phyloP scores from a whole-genome alignment of 2,329 filamentous ascomycete genomes.

The Hortaea sp. region DNA sequence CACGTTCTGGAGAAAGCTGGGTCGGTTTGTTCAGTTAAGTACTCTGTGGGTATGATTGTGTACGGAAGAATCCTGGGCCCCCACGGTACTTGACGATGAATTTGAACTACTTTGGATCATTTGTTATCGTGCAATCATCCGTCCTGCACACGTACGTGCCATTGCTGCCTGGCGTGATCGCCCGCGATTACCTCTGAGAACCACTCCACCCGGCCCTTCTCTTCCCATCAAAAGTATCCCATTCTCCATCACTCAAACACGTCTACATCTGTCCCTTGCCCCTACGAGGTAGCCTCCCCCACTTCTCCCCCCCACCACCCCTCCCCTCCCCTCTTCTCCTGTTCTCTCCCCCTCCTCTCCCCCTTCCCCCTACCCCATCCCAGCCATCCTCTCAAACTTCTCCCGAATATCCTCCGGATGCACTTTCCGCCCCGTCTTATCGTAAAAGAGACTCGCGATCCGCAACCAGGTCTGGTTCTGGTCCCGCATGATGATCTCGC shows the following conservation, averaged over 20 bases:
- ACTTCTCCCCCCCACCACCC: neutral
- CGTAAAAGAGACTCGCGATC: conserved; percentile 38
- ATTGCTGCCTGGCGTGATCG: too few species aligned
- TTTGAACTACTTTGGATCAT: too few species aligned
- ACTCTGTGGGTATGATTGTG: too few species aligned
- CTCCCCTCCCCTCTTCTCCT: neutral
- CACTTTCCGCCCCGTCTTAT: conserved; percentile 38
- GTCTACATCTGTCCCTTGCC: neutral
- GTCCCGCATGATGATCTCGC: conserved; percentile 34
- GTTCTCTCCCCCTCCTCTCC: neutral
- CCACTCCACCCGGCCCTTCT: neutral
- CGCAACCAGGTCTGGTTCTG: conserved; percentile 34
- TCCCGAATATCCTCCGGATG: conserved; percentile 33
- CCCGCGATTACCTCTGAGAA: too few species aligned
- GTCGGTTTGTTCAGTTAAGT: too few species aligned
- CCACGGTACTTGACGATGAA: too few species aligned
- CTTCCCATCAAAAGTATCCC: neutral
- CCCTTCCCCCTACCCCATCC: neutral
- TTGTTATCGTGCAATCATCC: too few species aligned
- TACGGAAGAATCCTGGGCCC: too few species aligned
- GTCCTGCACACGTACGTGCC: too few species aligned
- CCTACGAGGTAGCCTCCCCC: too few species aligned
- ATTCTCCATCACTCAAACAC: neutral
- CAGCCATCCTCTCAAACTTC: conserved; percentile 28
- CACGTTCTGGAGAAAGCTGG: too few species aligned